Conservation (phyloP, 1,284 basidiomycete species). For the Rhodotorula sp. region DNA sequence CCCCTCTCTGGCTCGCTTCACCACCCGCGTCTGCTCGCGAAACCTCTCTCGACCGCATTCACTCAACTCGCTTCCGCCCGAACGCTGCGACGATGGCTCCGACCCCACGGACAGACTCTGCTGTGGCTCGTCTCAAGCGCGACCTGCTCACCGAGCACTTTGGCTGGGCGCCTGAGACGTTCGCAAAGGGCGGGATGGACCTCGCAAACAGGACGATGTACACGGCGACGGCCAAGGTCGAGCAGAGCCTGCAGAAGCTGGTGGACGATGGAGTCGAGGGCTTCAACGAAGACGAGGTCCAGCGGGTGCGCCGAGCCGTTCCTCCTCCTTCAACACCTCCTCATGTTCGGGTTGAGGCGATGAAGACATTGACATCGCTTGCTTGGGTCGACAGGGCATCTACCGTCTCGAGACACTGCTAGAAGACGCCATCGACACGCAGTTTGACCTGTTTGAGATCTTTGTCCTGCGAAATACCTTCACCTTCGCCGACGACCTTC, state of each 20-base stretch:
- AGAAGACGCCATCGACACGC: constrained; percentile 41
- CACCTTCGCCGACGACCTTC: constrained; percentile 25
- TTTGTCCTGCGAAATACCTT: constrained; percentile 44
- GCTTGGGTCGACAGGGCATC: constrained; percentile 30
- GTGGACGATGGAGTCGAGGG: constrained; percentile 24
- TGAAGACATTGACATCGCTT: no score
- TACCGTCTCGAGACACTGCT: constrained; percentile 43
- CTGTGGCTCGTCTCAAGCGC: constrained; percentile 9
- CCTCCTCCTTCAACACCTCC: not conserved
- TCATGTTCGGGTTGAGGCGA: no score
- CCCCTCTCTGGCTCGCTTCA: not conserved
- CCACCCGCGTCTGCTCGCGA: not conserved
- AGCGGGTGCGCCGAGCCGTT: constrained; percentile 3
- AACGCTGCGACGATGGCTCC: no score
- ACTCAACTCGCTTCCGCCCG: not conserved
- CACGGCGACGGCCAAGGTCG: constrained; percentile 17
- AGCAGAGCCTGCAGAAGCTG: constrained; percentile 14
- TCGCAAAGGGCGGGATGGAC: constrained; percentile 38
- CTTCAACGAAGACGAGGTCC: constrained; percentile 20
- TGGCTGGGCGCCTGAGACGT: constrained; percentile 35
- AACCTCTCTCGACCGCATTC: not conserved
- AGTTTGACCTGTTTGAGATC: constrained; percentile 43
- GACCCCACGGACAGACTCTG: not conserved
- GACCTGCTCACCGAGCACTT: constrained; percentile 35
- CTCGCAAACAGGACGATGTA: constrained; percentile 37